Conservation (phyloP, 192 early-diverging fungal genomes). For the Backusella tuberculispora region DNA sequence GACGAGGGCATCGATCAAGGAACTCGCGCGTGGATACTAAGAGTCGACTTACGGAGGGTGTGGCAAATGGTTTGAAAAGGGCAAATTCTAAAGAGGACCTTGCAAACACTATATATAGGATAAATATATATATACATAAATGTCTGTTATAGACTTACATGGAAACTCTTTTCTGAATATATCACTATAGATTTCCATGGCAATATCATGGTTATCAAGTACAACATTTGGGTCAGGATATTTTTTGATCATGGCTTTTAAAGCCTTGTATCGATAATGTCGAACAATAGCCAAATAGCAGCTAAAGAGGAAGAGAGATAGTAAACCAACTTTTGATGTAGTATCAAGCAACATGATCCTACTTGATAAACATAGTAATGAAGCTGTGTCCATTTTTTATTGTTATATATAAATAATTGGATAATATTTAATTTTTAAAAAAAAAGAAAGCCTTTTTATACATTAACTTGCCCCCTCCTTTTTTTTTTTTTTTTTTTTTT, state of each 20-base stretch:
- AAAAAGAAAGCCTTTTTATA: too few relatives aligned
- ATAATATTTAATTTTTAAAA: neutral
- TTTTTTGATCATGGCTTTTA: constrained; percentile 36
- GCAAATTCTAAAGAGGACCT: constrained; percentile 42
- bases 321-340: neutral
- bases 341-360: neutral
- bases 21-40: constrained; percentile 41
- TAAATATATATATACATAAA: neutral
- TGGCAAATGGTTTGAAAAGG: constrained; percentile 47
- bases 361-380: neutral
- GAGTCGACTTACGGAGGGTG: constrained; percentile 48
- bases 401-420: neutral
- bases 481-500: neutral
- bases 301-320: neutral
- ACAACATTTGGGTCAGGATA: constrained; percentile 48
- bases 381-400: neutral
- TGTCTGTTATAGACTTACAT: constrained; percentile 18
- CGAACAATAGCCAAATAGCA: constrained; percentile 40
- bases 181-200: constrained; percentile 30
- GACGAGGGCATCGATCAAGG: constrained; percentile 18
- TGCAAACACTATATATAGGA: constrained; percentile 19
- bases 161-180: constrained; percentile 43
- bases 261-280: constrained; percentile 38
- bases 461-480: too few relatives aligned
- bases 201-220: constrained; percentile 33